These are phyloP conservation scores for Westerdykella sp. DNA, from an alignment of 2,329 filamentous ascomycete genomes.

Conservation along the genomic window DNA sequence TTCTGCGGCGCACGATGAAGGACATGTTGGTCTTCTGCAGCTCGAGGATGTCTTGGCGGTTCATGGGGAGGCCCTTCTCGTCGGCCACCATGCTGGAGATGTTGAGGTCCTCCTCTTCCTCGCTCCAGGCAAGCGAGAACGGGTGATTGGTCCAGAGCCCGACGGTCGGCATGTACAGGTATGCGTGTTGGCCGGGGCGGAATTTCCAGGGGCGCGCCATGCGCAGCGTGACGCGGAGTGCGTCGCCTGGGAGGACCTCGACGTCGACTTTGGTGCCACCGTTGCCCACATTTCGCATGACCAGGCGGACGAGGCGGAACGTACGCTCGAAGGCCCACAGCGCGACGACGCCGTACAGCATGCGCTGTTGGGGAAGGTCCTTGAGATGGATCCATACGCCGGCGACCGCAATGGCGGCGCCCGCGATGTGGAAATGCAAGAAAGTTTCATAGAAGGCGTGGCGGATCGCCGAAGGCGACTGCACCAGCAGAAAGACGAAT, in stretches of 20 bases:
- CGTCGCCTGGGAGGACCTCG: conserved; percentile 70
- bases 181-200: conserved; percentile 69
- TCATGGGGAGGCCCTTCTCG: conserved; percentile 45
- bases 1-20: conserved; percentile 80
- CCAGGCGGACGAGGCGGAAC: conserved; percentile 52
- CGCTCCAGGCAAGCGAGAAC: conserved; percentile 73
- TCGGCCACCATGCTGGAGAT: conserved; percentile 18
- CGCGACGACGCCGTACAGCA: conserved; percentile 56
- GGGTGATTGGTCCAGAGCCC: conserved; percentile 71
- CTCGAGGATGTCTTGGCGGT: conserved; percentile 47
- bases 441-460: conserved; percentile 78
- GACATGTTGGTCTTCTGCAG: conserved; percentile 57
- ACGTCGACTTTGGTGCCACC: conserved; percentile 64
- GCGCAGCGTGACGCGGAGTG: conserved; percentile 64
- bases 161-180: conserved; percentile 68
- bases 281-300: conserved; percentile 60
- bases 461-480: conserved; percentile 63
- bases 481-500: conserved; percentile 58
- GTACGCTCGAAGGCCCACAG: conserved; percentile 58
- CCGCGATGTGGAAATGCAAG: conserved; percentile 63
- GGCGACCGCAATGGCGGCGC: conserved; percentile 54
- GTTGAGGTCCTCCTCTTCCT: conserved; percentile 48
- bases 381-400: conserved; percentile 63
- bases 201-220: conserved; percentile 73
- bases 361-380: conserved; percentile 52